Base-by-base conservation (phyloP, 2,329 filamentous ascomycete species). In the Magnaporthales sp. region DNA sequence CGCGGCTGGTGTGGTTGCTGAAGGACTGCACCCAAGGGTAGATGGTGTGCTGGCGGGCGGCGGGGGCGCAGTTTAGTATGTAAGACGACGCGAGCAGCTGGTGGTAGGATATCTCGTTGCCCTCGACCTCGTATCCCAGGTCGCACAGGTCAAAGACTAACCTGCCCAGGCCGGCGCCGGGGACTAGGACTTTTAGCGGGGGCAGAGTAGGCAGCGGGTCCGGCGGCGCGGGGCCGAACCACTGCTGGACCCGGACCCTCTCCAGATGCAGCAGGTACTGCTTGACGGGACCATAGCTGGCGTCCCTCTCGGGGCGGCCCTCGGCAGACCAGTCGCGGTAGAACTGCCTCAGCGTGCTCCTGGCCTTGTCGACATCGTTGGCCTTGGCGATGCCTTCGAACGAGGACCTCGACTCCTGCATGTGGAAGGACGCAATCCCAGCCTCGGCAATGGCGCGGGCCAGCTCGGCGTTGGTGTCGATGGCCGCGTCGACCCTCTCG, bases 91-190 rank as follows among this genome's bases (percentile, higher is more conserved):
- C 92, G 67, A 98, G 83, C n/a, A 99, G 85, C 75, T 97, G 92
- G 76, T 99, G 95, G 74, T 96, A 98, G 2, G 93, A 97, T 69
- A 98, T 96, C 78, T 99, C 91, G 74, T 97, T 98, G 30, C 94
- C 94, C 76, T 97, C 93, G 0, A 88, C 86, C 11, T 85, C 80
- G 76, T 88, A 96, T 11, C 95, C 93, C 1, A 80, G 81, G 30
- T 80, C 80, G 74, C 89, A 92, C 15, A 98, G 81, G 61, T 99
- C 95, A 73, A 96, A 96, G 0, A 98, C 91, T 2, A 98, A 81
- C 15, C 95, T 86, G 2, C 92, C 95, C 2, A 99, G 81, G 0
- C 95, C 95, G 4, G 94, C 93, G 0, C 95, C 95, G 0, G 95
- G 95, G 0, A 98, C 89, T 0, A 99, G 84, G 0, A 99, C 87